Conservation (phyloP, 805 yeast genomes). For the Wickerhamiella sergipiensis region DNA sequence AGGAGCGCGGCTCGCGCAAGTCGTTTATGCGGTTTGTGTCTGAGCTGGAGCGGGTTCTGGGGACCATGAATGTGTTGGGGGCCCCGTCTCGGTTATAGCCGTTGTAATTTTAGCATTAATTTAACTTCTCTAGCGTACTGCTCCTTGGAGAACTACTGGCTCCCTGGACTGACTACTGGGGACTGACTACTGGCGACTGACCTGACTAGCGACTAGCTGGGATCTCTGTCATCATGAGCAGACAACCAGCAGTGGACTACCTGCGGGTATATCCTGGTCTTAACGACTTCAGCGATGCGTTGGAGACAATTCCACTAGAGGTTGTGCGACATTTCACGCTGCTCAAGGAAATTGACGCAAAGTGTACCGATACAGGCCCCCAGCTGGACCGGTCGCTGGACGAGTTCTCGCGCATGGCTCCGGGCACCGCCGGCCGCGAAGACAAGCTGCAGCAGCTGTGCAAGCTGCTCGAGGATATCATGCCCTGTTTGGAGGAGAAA, state of each 20-base stretch:
- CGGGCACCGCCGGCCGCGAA: slow-evolving; percentile 19
- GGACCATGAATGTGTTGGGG: slow-evolving; percentile 3
- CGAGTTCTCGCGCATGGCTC: slow-evolving; percentile 30
- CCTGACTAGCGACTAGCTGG: too few species aligned
- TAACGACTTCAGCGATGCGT: slow-evolving; percentile 80
- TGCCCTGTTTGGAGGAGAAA: slow-evolving; percentile 91
- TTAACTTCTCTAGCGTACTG: background rate
- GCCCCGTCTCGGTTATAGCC: background rate
- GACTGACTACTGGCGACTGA: too few species aligned
- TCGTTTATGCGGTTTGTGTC: slow-evolving; percentile 20
- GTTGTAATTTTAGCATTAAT: background rate
- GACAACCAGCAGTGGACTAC: slow-evolving; percentile 8
- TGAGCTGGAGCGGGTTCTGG: slow-evolving; percentile 21
- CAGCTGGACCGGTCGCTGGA: slow-evolving; percentile 42
- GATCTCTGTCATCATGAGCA: background rate
- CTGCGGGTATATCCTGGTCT: slow-evolving; percentile 53
- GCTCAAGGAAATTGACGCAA: slow-evolving; percentile 88
- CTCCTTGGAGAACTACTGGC: too few species aligned
- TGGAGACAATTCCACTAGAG: slow-evolving; percentile 80
- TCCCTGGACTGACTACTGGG: too few species aligned
- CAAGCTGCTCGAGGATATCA: slow-evolving; percentile 42
- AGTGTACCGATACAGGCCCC: slow-evolving; percentile 67
- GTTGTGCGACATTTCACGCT: slow-evolving; percentile 73
- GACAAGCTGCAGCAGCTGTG: slow-evolving; percentile 27
- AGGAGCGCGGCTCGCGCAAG: slow-evolving; percentile 20